phyloP scores from a whole-genome alignment of 257 asterid genomes.

The Solanum dulcamara region DNA sequence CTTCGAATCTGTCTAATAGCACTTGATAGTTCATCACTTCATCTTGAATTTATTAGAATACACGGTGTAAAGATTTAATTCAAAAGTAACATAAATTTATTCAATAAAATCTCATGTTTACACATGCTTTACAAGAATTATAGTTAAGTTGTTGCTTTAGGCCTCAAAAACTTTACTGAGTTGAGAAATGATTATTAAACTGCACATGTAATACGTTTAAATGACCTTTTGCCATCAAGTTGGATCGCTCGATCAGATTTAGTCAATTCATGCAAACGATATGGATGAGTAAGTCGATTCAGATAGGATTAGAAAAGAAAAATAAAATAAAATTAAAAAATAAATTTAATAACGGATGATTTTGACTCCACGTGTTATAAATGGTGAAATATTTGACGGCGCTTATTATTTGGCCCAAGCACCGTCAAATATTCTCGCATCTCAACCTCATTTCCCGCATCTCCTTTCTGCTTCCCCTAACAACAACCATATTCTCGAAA shows the following conservation, averaged over 20 bases:
- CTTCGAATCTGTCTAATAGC: too few relatives aligned
- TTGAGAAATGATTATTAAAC: too few relatives aligned
- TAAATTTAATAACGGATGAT: not conserved
- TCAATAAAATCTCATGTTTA: too few relatives aligned
- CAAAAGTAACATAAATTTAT: too few relatives aligned
- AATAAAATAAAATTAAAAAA: not conserved
- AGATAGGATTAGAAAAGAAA: not conserved
- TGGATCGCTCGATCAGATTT: not conserved
- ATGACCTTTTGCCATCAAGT: too few relatives aligned
- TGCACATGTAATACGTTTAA: too few relatives aligned
- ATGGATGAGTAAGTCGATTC: not conserved
- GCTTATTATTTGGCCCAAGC: constrained; percentile 21
- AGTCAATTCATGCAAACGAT: not conserved
- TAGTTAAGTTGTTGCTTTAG: too few relatives aligned
- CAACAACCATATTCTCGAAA: constrained; percentile 25
- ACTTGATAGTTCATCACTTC: too few relatives aligned
- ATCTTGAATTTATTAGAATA: too few relatives aligned
- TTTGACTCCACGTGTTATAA: not conserved
- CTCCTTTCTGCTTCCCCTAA: not conserved
- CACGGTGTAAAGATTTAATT: too few relatives aligned
- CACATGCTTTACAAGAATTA: too few relatives aligned
- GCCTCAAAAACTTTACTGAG: too few relatives aligned
- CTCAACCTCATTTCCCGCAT: not conserved
- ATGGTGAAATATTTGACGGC: not conserved
- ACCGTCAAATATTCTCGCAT: constrained; percentile 7